A percentile compares a stretch with the other conserved stretches of the same genome.
These are phyloP conservation scores for Termitomyces sp. DNA, from an alignment of 768 basidiomycete genomes.

Conservation along the genomic window DNA sequence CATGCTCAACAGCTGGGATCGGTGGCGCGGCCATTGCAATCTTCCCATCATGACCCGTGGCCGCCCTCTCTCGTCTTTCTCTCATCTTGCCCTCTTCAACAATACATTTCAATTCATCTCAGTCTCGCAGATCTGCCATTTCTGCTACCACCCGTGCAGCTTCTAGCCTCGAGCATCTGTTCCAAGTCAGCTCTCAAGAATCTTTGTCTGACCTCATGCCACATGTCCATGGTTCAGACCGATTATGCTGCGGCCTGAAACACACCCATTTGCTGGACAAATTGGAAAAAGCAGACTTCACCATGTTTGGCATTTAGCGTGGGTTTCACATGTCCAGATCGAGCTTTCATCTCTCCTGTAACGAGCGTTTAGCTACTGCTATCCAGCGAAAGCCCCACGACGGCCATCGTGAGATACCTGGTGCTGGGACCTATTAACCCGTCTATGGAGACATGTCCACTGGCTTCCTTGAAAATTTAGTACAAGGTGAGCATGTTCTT, in stretches of 20 bases:
- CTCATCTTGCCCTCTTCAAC: background rate
- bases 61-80: background rate
- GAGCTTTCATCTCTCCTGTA: background rate
- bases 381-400: background rate
- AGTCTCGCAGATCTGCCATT: background rate
- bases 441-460: background rate
- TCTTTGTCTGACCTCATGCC: background rate
- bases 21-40: background rate
- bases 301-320: background rate
- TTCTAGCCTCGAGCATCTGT: background rate
- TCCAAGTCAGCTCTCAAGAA: background rate
- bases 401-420: background rate
- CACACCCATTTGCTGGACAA: background rate
- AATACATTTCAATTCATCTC: background rate
- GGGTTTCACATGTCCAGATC: background rate
- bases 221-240: background rate
- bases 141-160: background rate
- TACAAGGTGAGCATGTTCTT: background rate
- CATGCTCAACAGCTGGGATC: background rate
- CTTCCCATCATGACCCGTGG: background rate
- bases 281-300: background rate
- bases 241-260: background rate
- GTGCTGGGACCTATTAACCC: background rate
- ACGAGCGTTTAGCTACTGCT: background rate
- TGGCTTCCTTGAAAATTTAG: background rate